phyloP scores from a whole-genome alignment of 805 yeast genomes.

The Danielia oregonensis region DNA sequence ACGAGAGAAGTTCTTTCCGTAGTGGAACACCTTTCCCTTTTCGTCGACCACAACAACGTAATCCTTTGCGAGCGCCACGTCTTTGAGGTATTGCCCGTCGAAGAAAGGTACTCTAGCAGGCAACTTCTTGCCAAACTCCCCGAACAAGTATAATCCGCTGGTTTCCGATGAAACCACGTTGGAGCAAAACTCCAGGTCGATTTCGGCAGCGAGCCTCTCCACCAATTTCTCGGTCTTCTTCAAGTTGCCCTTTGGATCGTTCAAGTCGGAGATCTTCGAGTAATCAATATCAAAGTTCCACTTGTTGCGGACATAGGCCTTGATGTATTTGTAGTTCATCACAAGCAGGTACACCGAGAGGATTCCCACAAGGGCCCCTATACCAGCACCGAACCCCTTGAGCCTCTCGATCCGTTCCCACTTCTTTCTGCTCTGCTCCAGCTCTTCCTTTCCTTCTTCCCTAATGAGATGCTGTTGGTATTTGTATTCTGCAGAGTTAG shows the following conservation, averaged over 20 bases:
- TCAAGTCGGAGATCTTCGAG: conserved; percentile 30
- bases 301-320: conserved; percentile 28
- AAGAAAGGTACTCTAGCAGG: conserved; percentile 65
- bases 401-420: conserved; percentile 42
- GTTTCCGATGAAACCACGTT: conserved; percentile 22
- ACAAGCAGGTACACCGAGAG: conserved; percentile 39
- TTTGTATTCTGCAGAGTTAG: conserved; percentile 36
- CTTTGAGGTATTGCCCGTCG: conserved; percentile 55
- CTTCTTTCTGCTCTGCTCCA: conserved; percentile 23
- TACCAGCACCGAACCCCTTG: conserved; percentile 44
- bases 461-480: conserved; percentile 26
- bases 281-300: conserved; percentile 36
- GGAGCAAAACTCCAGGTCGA: conserved; percentile 17
- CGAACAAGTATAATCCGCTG: conserved; percentile 37
- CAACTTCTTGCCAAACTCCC: conserved; percentile 33
- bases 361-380: conserved; percentile 34
- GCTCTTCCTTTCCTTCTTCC: conserved; percentile 22
- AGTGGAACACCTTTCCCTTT: conserved; percentile 71
- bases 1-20: conserved; percentile 47
- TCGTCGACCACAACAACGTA: conserved; percentile 57
- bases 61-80: conserved; percentile 48
- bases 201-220: conserved; percentile 22
- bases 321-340: conserved; percentile 41
- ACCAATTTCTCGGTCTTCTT: conserved; percentile 24
- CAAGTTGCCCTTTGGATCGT: conserved; percentile 28